Percentiles rank a stretch among this genome's conserved stretches.
Evolutionary conservation across 2,329 filamentous ascomycete genomes (phyloP).

Genomic region (Pseudogymnoascus sp.): DNA sequence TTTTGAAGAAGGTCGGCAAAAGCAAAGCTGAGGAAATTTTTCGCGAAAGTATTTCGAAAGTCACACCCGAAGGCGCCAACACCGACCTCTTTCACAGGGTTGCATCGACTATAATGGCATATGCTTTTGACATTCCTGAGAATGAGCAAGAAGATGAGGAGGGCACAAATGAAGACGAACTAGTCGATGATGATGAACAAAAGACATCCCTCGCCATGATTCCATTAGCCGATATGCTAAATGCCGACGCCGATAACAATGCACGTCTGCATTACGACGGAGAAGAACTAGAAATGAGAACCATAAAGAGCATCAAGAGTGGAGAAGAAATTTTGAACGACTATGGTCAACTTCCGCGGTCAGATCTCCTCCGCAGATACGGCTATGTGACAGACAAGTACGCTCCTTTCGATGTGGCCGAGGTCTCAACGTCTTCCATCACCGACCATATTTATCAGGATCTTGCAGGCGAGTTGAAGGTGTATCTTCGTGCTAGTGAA

Average conservation of each 20-base stretch:
- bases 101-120: constrained; percentile 65
- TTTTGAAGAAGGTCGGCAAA: constrained; percentile 58
- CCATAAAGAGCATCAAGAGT: constrained; percentile 46
- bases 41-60: constrained; percentile 43
- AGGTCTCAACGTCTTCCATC: constrained; percentile 48
- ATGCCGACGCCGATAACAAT: constrained; percentile 64
- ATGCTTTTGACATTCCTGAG: constrained; percentile 57
- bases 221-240: constrained; percentile 63
- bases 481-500: constrained; percentile 18
- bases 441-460: constrained; percentile 3
- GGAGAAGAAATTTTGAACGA: constrained; percentile 63
- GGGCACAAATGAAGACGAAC: constrained; percentile 37
- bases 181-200: constrained; percentile 40
- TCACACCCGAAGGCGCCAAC: constrained; percentile 38
- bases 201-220: constrained; percentile 54
- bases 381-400: constrained; percentile 62
- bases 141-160: constrained; percentile 32
- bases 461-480: constrained; percentile 23
- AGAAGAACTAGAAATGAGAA: constrained; percentile 52
- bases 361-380: constrained; percentile 59
- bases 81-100: constrained; percentile 50
- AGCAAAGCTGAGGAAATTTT: constrained; percentile 51
- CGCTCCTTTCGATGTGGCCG: constrained; percentile 56
- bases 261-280: constrained; percentile 34
- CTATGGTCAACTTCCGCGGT: constrained; percentile 59